Base-by-base conservation (phyloP, 352 stramenopile species). In the Globisporangium solare region DNA sequence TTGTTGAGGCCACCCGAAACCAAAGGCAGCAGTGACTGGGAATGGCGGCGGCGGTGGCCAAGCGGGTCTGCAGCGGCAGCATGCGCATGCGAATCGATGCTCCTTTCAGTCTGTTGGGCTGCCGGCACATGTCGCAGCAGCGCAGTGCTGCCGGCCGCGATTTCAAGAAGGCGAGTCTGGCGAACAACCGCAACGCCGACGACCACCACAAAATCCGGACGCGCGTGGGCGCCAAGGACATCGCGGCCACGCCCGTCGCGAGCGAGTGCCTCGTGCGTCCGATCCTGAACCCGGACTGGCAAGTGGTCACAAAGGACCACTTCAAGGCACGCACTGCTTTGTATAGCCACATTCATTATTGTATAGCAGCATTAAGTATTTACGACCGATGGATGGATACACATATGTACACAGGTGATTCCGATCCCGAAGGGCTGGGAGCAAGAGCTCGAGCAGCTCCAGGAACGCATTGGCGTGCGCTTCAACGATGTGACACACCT, bases 401-500 rank as follows among this genome's bases (percentile, higher is more conserved):
- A 32, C 17, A 89, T 47, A 68, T 71, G 21, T 50, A 31, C 13
- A 32, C 17, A 89, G 50, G 69, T 71, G 21, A 60, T 91, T 0
- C 51, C 61, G 0, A 49, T 63, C 0, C 84, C 84, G 8, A 61
- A 67, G 14, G 61, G 65, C 31, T 94, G 84, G 84, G 53, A 77
- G 1, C 49, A 32, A 17, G 63, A 67, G 22, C 66, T 94, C 10
- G 41, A 73, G 8, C 45, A 66, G 51, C 70, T 92, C 6, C 77
- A 94, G 52, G 24, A 69, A 20, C 74, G 69, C 7, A 83, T 91
- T 47, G 75, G 69, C 17, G 72, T 92, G 20, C 60, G 58, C 17
- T 94, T 94, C 54, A 64, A 69, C 20, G 70, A 94, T 52, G 32
- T 73, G 14, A 58, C 71, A 24, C 66, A 86, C 18, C 59, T 94